Evolutionary conservation across 2,329 filamentous ascomycete genomes (phyloP).

Genomic region (Colletotrichum orbiculare): DNA sequence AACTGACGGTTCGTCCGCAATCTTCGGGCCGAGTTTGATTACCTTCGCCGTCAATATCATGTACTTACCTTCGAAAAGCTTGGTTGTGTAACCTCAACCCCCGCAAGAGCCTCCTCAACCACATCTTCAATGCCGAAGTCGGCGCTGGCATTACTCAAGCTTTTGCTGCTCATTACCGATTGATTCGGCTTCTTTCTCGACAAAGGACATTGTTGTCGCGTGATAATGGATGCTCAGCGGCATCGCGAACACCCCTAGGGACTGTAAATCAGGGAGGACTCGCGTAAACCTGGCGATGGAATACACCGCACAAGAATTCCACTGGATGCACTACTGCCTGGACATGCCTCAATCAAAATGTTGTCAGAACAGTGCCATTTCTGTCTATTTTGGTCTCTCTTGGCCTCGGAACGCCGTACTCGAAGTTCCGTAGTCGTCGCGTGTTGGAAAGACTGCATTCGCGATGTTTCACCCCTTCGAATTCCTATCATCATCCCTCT

Average conservation of each 20-base stretch:
- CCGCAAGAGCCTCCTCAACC: conserved; percentile 30
- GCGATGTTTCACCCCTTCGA: conserved; percentile 11
- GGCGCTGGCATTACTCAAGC: background rate
- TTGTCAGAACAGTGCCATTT: conserved; percentile 3
- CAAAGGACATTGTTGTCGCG: too few species aligned
- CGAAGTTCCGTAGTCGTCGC: background rate
- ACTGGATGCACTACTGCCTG: background rate
- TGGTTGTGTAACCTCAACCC: conserved; percentile 18
- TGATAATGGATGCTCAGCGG: too few species aligned
- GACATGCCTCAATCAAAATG: conserved; percentile 11
- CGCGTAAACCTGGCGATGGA: background rate
- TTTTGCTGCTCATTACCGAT: background rate
- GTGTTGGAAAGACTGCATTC: background rate
- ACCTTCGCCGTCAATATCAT: background rate
- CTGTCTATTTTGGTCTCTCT: background rate
- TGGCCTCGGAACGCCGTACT: background rate
- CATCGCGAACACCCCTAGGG: too few species aligned
- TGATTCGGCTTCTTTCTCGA: too few species aligned
- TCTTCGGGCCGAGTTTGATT: conserved; percentile 26
- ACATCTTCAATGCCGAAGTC: conserved; percentile 7
- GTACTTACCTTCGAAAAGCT: conserved; percentile 2
- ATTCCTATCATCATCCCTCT: conserved; percentile 34
- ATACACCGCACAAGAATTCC: conserved; percentile 1
- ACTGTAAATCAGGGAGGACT: background rate
- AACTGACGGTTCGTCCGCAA: conserved; percentile 9